Evolutionary conservation across 208 protist genomes (phyloP), one percentile per base, ranked within the genome.

Genomic region (Balamuthia mandrillaris): DNA sequence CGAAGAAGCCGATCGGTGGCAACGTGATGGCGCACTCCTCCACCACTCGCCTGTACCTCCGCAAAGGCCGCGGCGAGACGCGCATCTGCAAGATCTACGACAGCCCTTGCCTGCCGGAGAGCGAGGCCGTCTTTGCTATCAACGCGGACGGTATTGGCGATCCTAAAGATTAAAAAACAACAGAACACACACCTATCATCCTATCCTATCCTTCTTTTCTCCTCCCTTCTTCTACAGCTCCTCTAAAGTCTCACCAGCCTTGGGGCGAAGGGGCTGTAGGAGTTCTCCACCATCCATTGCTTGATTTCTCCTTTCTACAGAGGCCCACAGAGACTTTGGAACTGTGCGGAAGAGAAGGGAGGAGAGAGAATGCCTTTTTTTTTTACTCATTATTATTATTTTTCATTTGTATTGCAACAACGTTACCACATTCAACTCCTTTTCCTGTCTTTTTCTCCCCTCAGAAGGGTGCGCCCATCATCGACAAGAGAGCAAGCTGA

Each of bases 1-100:
- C 98, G 29, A 99, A 98, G 87, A 99, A 99, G 92, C 98, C 98
- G 27, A 99, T 99, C 88, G 98, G 98, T n/a, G 98, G 98, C 10
- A 97, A 99, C 90, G 99, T 99, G 89, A 99, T 99, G 93, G 99
- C 98, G 16, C 99, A 99, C 92, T 98, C 99, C 12, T 99, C 97
- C 0, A 99, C 98, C 27, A 99, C 98, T 7, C 89, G 98, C 10
- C 90, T 99, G 33, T 99, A 91, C 70, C 93, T 99, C 5, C 94
- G 98, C 45, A 99, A 99, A 89, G 98, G 98, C 42, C 93, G 97
- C 44, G 98, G 97, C 29, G 98, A 99, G 89, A 96, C 96, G 52
- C 95, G 99, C 84, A 97, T 99, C 77, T 98, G 97, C 81, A 99
- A 99, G 89, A 95, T 99, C 58, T 99, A 99, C 93, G 99, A 99